Evolutionary conservation across 2,329 filamentous ascomycete genomes (phyloP).

Genomic region (Teratosphaeriaceae sp.): DNA sequence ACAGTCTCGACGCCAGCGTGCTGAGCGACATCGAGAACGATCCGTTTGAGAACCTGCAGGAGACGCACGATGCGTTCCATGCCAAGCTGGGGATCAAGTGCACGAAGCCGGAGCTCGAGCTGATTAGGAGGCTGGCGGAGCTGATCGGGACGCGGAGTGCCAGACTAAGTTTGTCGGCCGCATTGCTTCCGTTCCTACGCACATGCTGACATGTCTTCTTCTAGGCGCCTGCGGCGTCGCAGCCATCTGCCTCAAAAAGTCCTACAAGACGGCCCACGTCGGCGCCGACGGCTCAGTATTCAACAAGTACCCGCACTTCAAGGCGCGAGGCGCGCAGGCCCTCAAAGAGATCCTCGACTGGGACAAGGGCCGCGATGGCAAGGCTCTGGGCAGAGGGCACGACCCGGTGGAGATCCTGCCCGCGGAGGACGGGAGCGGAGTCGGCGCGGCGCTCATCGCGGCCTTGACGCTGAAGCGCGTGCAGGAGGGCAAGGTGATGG

Average conservation of each 20-base stretch:
- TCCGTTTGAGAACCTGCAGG: conserved; percentile 88
- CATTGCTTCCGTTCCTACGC: too few relatives aligned
- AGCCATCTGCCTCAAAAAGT: conserved; percentile 95
- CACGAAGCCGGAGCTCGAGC: conserved; percentile 74
- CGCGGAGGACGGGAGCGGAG: conserved; percentile 92
- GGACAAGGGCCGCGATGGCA: conserved; percentile 65
- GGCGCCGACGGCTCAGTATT: conserved; percentile 97
- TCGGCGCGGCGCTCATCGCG: conserved; percentile 93
- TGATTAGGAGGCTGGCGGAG: conserved; percentile 82
- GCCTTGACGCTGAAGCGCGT: conserved; percentile 59
- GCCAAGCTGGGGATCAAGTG: conserved; percentile 65
- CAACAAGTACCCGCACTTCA: conserved; percentile 99
- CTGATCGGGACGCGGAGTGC: conserved; percentile 92
- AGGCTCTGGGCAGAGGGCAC: conserved; percentile 50
- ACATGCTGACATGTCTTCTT: neutral
- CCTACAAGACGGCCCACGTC: conserved; percentile 79
- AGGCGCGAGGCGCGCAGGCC: conserved; percentile 80
- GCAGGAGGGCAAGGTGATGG: conserved; percentile 52
- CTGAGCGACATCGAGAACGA: conserved; percentile 88
- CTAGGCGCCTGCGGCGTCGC: conserved; percentile 77
- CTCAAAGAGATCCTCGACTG: conserved; percentile 95
- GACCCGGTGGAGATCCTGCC: conserved; percentile 80
- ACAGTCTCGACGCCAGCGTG: conserved; percentile 89
- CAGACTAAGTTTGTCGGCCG: conserved; percentile 60
- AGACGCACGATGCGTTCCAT: conserved; percentile 77